These are phyloP conservation scores for Taxillus chinensis DNA, from an alignment of 164 flowering plant genomes.

Conservation along the genomic window DNA sequence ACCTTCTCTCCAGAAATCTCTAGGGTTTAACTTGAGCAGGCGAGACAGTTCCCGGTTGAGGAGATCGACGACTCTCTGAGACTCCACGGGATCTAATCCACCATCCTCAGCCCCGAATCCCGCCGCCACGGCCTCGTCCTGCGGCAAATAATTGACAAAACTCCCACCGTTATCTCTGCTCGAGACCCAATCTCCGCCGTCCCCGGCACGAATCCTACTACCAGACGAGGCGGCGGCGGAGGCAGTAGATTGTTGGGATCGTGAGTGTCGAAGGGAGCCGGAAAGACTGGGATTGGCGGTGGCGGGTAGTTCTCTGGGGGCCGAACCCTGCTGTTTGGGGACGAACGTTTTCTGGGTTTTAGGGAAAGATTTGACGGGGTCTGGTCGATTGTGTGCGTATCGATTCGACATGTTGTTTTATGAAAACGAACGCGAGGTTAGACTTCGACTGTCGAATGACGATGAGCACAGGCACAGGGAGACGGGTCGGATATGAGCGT, in stretches of 20 bases:
- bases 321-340: constrained; percentile 29
- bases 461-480: too few relatives aligned
- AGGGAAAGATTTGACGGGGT: constrained; percentile 16
- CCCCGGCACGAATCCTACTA: constrained; percentile 32
- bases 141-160: constrained; percentile 82
- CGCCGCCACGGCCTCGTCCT: constrained; percentile 90
- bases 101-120: constrained; percentile 90
- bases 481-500: too few relatives aligned
- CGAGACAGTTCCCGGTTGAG: constrained; percentile 63
- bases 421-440: too few relatives aligned
- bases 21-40: constrained; percentile 60
- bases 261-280: constrained; percentile 33
- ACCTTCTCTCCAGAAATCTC: constrained; percentile 90
- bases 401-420: constrained; percentile 34
- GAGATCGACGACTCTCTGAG: constrained; percentile 86
- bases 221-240: constrained; percentile 8
- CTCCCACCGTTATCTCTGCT: constrained; percentile 26
- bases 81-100: constrained; percentile 76
- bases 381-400: constrained; percentile 16
- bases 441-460: too few relatives aligned
- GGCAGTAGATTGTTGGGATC: constrained; percentile 9
- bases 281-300: constrained; percentile 33
- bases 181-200: constrained; percentile 43
- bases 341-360: constrained; percentile 34
- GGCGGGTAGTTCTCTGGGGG: constrained; percentile 4